phyloP scores from a whole-genome alignment of 2,329 filamentous ascomycete genomes.

The Claviceps digitariae region DNA sequence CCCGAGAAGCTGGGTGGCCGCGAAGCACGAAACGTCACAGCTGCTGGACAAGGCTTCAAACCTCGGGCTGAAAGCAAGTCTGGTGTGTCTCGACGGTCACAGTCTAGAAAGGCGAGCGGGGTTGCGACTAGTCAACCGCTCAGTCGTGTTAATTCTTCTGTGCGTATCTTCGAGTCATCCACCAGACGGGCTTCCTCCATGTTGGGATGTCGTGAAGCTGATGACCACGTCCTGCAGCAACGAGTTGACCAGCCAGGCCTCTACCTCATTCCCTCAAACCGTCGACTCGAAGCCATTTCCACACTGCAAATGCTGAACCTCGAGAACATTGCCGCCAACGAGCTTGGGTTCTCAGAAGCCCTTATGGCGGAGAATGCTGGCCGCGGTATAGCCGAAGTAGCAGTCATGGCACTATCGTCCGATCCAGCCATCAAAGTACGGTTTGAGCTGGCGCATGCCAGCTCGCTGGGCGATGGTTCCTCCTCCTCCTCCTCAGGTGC shows the following conservation, averaged over 20 bases:
- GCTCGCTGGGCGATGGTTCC: constrained; percentile 16
- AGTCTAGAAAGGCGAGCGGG: constrained; percentile 43
- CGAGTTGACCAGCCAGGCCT: constrained; percentile 30
- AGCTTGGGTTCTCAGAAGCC: constrained; percentile 75
- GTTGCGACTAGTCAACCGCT: constrained; percentile 25
- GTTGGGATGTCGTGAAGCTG: constrained; percentile 19
- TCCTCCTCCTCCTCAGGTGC: constrained; percentile 10
- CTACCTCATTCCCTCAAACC: constrained; percentile 40
- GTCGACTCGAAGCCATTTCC: constrained; percentile 48
- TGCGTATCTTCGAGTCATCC: constrained; percentile 21
- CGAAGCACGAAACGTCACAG: constrained; percentile 34
- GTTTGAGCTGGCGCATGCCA: constrained; percentile 28
- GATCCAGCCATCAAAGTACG: constrained; percentile 47
- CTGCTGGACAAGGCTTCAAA: constrained; percentile 10
- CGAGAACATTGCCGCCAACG: constrained; percentile 79
- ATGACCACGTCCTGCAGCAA: constrained; percentile 19
- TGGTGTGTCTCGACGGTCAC: constrained; percentile 33
- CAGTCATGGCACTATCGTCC: constrained; percentile 51
- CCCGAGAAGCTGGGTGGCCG: constrained; percentile 34
- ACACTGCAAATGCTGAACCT: constrained; percentile 82
- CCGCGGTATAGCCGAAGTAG: constrained; percentile 74
- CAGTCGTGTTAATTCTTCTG: constrained; percentile 34
- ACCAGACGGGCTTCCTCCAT: constrained; percentile 17
- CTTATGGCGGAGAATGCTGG: constrained; percentile 88
- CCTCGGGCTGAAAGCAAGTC: constrained; percentile 40